These are phyloP conservation scores for Tuber aestivum DNA, from an alignment of 495 filamentous ascomycete species.

Conservation along the genomic window DNA sequence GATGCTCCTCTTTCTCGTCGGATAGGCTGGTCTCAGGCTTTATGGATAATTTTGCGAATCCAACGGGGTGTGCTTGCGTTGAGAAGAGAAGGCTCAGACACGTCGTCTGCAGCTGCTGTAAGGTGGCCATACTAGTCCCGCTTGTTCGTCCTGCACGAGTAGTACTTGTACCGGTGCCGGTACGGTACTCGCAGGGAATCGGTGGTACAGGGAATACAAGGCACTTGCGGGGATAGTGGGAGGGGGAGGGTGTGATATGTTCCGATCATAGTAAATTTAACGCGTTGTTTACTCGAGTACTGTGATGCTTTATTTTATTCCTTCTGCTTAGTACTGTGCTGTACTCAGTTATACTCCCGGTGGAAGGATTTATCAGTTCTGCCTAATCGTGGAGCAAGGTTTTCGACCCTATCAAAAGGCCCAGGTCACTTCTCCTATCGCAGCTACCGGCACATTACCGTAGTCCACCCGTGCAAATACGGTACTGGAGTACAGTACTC, in stretches of 20 bases:
- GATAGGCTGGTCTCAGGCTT: conserved; percentile 18
- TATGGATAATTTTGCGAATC: conserved; percentile 28
- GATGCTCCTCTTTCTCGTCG: conserved; percentile 31
- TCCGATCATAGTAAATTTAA: not conserved
- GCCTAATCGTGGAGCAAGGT: not conserved
- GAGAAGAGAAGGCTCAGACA: conserved; percentile 38
- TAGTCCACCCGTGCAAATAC: no score
- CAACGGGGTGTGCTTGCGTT: conserved; percentile 37
- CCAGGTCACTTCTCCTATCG: no score
- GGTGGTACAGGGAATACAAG: not conserved
- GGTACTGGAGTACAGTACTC: no score
- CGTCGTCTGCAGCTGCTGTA: conserved; percentile 35
- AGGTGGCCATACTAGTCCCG: conserved; percentile 25
- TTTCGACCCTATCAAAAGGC: not conserved
- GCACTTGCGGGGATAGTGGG: not conserved
- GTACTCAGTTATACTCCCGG: not conserved
- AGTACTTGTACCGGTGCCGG: not conserved
- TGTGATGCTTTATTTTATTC: no score
- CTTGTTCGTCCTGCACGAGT: not conserved
- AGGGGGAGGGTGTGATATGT: not conserved
- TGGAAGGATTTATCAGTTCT: not conserved
- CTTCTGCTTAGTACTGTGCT: not conserved
- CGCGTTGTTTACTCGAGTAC: not conserved
- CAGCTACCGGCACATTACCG: no score
- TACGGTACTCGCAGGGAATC: no score